Evolutionary conservation across 2,329 filamentous ascomycete genomes (phyloP), one percentile per base, ranked within the genome.

Genomic region (Didymella exigua): DNA sequence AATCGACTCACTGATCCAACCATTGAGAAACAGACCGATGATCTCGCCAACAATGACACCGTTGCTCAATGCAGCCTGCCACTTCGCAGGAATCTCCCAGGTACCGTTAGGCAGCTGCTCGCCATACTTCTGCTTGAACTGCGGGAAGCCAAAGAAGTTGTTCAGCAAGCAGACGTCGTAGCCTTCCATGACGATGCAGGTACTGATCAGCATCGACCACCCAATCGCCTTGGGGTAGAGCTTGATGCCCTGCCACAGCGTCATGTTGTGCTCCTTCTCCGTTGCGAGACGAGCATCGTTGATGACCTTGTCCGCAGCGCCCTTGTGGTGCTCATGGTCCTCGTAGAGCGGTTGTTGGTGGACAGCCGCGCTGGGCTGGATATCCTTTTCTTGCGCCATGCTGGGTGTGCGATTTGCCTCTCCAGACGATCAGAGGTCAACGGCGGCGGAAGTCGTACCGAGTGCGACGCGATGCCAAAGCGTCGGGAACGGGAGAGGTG

Each of bases 111-210:
- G 62, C 16, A 72, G 69, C 41, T 74, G 67, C 49, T 75, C 71
- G 49, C 79, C 79, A 51, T 78, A 81, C 56, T 78, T 77, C 37
- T 65, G 60, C 52, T 81, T 79, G 72, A 81, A 81, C 18, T 75
- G 71, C 9, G 77, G 76, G 54, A 79, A 78, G 24, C 71, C 78
- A 58, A 85, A 93, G 70, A 95, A 91, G 75, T 93, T 93, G 78
- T 88, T 91, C 66, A 95, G 85, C 48, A 96, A 79, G 67, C 85
- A 87, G 54, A 95, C 81, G 70, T 96, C 91, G 77, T 93, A 96
- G 29, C 90, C 91, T 75, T 96, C 91, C 92, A 96, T 96, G 67
- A 85, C 86, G 68, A 96, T 95, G 72, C 89, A 93, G 0, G 90
- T 93, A n/a, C 89, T 93, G 74, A 96, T 93, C 55, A 96, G 79